Base-by-base conservation (phyloP, 2,329 filamentous ascomycete species). In the Spiromastix sp. region DNA sequence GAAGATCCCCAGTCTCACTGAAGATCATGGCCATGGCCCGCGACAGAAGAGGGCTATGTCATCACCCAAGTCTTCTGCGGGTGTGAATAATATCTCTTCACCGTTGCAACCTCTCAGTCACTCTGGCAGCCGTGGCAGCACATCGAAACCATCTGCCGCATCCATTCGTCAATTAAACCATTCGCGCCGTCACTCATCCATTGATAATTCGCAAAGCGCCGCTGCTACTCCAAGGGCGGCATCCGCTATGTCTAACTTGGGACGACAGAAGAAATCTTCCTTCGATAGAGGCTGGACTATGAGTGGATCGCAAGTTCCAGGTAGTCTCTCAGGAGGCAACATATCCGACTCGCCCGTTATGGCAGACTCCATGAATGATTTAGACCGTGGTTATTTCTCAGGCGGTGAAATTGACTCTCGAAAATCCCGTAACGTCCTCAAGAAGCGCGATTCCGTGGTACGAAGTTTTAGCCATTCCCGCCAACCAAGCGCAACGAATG, bases 321-420 rank as follows among this genome's bases (percentile, higher is more conserved):
- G 46, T 33, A 46, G 42, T 5, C 43, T 42, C 5, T 32, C 42
- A 5, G 40, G 45, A 11, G 37, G 48, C 7, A 48, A 55, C 43
- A 52, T 51, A 32, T 48, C 52, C 13, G 52, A 60, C 38, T 52
- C 56, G 17, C 47, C 46, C 17, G 49, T 52, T 20, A 48, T 49
- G 22, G 47, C 58, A 34, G 47, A 51, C 40, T 41, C 53, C 42
- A 51, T 60, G 30, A 59, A 61, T 37, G 83, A 93, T 41, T 58
- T 85, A 11, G 91, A 96, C 50, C 75, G 85, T 22, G 89, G 87
- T 16, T 96, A 96, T 57, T 94, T 95, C 53, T 95, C 89, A 5
- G 85, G 87, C 3, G 82, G 81, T 11, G 89, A 96, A 50, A 68
- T 78, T 8, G 86, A 95, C 43, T 74, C 74, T 28, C 76, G 81